phyloP scores from a whole-genome alignment of 768 basidiomycete genomes.

The Pulveroboletus sp. region DNA sequence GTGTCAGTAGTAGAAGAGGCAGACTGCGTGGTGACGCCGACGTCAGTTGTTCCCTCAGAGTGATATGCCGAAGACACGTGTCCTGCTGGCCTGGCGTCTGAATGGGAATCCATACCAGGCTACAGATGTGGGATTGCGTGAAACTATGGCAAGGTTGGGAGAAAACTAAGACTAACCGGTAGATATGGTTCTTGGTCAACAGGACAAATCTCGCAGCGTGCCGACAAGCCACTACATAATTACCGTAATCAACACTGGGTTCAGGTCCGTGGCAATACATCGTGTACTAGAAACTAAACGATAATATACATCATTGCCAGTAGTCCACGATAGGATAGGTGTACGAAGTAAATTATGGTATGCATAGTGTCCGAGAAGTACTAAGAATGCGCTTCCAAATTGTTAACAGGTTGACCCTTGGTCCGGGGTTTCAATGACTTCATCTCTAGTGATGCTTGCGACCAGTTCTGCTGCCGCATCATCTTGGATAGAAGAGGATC shows the following conservation, averaged over 20 bases:
- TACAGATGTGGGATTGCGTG: not conserved
- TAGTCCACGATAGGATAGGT: slow-evolving; percentile 6
- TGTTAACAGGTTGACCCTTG: slow-evolving; percentile 1
- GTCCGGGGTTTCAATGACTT: slow-evolving; percentile 2
- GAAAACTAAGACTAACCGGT: not conserved
- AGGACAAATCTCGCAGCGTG: too few species aligned
- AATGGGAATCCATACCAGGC: slow-evolving; percentile 20
- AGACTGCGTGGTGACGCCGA: slow-evolving; percentile 1
- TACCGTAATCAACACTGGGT: too few species aligned
- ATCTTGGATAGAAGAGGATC: slow-evolving; percentile 36
- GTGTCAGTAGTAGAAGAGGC: not conserved
- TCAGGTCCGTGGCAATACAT: slow-evolving; percentile 5
- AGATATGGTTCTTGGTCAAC: not conserved
- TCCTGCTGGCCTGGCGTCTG: slow-evolving; percentile 8
- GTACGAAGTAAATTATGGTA: not conserved
- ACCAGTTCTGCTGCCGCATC: slow-evolving; percentile 18
- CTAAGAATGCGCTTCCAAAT: not conserved
- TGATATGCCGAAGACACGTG: slow-evolving; percentile 10
- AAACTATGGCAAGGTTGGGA: not conserved
- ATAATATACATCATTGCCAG: slow-evolving; percentile 14
- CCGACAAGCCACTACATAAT: too few species aligned
- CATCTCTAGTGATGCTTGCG: slow-evolving; percentile 8
- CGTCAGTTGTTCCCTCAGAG: slow-evolving; percentile 11
- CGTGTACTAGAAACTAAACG: slow-evolving; percentile 5
- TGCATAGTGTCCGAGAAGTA: slow-evolving; percentile 7